Conservation (phyloP, 2,329 filamentous ascomycete species). For the Aurifilum marmelostoma region DNA sequence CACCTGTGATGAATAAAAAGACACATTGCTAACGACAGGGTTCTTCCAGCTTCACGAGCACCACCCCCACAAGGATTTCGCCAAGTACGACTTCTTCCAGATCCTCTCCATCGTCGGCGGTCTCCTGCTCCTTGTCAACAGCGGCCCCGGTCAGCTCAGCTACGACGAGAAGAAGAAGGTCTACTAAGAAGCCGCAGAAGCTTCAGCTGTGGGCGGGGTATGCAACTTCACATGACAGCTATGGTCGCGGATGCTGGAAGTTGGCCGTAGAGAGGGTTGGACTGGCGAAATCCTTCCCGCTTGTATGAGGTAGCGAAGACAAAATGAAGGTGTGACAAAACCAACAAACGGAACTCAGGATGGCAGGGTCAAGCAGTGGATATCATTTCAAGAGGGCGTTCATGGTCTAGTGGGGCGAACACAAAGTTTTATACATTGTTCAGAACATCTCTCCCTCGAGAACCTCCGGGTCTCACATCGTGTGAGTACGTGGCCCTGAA, state of each 20-base stretch:
- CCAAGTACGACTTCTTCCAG: conserved; percentile 99
- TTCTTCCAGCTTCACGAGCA: conserved; percentile 80
- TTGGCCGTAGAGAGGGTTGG: conserved; percentile 11
- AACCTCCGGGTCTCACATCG: background rate
- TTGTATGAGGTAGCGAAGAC: conserved; percentile 13
- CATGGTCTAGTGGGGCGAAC: conserved; percentile 19
- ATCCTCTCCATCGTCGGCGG: conserved; percentile 98
- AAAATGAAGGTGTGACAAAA: background rate
- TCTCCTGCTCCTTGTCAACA: conserved; percentile 95
- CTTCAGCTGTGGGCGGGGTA: background rate
- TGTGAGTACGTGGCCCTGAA: background rate
- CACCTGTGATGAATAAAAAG: background rate
- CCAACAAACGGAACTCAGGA: background rate
- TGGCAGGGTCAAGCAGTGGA: conserved; percentile 16
- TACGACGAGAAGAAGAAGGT: conserved; percentile 99
- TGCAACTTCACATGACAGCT: background rate
- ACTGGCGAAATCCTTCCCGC: conserved; percentile 16
- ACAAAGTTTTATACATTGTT: conserved; percentile 2
- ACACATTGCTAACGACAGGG: conserved; percentile 34
- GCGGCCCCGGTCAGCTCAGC: conserved; percentile 94
- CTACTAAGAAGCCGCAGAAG: conserved; percentile 61
- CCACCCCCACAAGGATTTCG: conserved; percentile 99
- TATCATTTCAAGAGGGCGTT: conserved; percentile 23
- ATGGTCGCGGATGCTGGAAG: background rate
- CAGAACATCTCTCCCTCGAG: background rate